Conservation (phyloP, 2,329 filamentous ascomycete species). For the Scedosporium minutisporum region DNA sequence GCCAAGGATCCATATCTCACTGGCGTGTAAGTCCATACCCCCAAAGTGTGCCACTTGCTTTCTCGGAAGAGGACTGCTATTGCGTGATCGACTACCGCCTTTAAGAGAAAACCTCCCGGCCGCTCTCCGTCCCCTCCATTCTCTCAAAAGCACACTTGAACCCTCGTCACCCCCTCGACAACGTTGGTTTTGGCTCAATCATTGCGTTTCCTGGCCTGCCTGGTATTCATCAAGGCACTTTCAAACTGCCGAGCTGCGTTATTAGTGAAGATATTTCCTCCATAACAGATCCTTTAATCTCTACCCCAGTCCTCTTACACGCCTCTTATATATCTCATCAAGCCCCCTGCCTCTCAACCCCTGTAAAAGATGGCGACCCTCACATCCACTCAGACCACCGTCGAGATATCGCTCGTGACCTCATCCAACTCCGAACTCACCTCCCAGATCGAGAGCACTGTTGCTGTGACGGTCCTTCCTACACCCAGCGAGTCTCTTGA, state of each 20-base stretch:
- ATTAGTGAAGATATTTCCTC: background rate
- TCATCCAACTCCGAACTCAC: background rate
- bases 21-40: conserved; percentile 4
- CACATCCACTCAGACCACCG: background rate
- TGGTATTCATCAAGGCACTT: background rate
- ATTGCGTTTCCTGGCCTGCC: background rate
- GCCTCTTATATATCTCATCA: background rate
- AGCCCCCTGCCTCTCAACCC: background rate
- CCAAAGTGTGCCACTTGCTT: background rate
- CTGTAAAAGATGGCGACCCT: background rate
- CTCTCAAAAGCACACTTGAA: background rate
- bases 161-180: background rate
- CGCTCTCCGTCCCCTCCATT: conserved; percentile 5
- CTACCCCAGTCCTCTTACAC: background rate
- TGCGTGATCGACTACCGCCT: conserved; percentile 9
- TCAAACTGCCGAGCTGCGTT: background rate
- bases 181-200: background rate
- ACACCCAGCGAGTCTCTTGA: conserved; percentile 9
- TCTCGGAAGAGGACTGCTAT: conserved; percentile 5
- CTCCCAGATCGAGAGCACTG: background rate
- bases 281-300: background rate
- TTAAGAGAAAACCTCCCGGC: conserved; percentile 8
- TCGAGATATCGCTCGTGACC: background rate
- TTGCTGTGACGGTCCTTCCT: conserved; percentile 1
- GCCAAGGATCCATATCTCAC: background rate